Conservation (phyloP, 345 rosid genomes). For the Noccaea caerulescens region DNA sequence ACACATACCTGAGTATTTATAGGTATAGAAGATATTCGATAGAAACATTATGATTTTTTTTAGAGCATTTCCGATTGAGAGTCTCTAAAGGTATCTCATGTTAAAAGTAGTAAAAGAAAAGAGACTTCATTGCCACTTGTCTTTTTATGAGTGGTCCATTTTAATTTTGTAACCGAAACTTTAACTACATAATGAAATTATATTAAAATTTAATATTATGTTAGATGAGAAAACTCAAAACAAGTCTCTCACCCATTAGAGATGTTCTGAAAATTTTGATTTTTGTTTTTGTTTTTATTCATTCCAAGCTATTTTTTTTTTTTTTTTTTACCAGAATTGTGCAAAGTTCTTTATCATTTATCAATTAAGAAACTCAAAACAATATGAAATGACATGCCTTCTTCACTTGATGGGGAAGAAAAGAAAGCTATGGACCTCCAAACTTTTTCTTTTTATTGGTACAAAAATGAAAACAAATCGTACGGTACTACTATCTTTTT, state of each 20-base stretch:
- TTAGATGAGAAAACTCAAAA: too few relatives aligned
- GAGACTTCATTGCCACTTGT: too few relatives aligned
- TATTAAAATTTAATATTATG: too few relatives aligned
- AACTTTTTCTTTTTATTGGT: neutral
- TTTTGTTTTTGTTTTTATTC: slow-evolving; percentile 10
- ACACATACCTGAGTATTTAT: slow-evolving; percentile 10
- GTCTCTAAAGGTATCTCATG: too few relatives aligned
- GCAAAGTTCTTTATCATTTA: slow-evolving; percentile 28
- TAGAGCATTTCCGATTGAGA: too few relatives aligned
- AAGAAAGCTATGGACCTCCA: slow-evolving; percentile 37
- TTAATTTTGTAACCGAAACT: too few relatives aligned
- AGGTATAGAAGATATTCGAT: neutral
- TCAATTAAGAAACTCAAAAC: slow-evolving; percentile 29
- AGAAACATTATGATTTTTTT: neutral
- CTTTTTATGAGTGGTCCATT: too few relatives aligned
- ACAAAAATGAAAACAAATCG: neutral
- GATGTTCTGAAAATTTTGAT: neutral
- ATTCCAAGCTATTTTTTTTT: slow-evolving; percentile 19
- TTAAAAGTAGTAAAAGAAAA: too few relatives aligned
- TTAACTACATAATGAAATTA: too few relatives aligned
- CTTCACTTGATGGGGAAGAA: slow-evolving; percentile 34
- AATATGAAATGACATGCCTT: slow-evolving; percentile 26
- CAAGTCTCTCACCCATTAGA: too few relatives aligned
- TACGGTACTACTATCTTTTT: neutral
- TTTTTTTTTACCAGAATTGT: slow-evolving; percentile 12